phyloP scores from a whole-genome alignment of 2,329 filamentous ascomycete species.

The Phoma sp. region DNA sequence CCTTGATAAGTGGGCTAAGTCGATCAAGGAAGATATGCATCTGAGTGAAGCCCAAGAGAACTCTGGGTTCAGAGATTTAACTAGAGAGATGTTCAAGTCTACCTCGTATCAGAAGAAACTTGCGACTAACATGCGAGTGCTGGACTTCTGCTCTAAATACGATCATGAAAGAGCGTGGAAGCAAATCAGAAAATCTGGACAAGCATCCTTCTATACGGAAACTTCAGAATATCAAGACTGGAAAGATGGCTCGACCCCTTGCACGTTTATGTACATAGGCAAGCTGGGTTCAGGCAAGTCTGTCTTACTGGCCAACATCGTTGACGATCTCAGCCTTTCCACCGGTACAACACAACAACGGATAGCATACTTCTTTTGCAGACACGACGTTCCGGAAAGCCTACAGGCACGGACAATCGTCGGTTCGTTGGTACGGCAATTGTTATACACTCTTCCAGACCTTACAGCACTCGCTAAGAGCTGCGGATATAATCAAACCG shows the following conservation, averaged over 20 bases:
- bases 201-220: conserved; percentile 35
- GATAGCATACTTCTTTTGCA: conserved; percentile 41
- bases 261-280: conserved; percentile 48
- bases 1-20: conserved; percentile 21
- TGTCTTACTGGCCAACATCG: conserved; percentile 55
- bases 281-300: conserved; percentile 58
- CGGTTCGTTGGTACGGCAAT: conserved; percentile 45
- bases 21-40: conserved; percentile 49
- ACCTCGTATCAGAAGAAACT: conserved; percentile 24
- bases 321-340: conserved; percentile 37
- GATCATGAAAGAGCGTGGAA: conserved; percentile 54
- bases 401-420: conserved; percentile 33
- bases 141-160: conserved; percentile 54
- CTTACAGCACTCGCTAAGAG: conserved; percentile 16
- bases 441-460: conserved; percentile 39
- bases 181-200: conserved; percentile 52
- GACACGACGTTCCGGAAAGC: conserved; percentile 31
- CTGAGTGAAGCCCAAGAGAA: conserved; percentile 38
- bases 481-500: conserved; percentile 1
- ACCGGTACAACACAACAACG: not conserved
- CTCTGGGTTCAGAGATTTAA: conserved; percentile 31
- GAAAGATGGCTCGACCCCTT: conserved; percentile 31
- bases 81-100: conserved; percentile 23
- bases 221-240: conserved; percentile 35
- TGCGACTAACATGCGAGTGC: conserved; percentile 34